Percentiles rank a stretch among this genome's conserved stretches.
These are phyloP conservation scores for Sarocladiaceae sp. DNA, from an alignment of 2,329 filamentous ascomycete genomes.

Conservation along the genomic window DNA sequence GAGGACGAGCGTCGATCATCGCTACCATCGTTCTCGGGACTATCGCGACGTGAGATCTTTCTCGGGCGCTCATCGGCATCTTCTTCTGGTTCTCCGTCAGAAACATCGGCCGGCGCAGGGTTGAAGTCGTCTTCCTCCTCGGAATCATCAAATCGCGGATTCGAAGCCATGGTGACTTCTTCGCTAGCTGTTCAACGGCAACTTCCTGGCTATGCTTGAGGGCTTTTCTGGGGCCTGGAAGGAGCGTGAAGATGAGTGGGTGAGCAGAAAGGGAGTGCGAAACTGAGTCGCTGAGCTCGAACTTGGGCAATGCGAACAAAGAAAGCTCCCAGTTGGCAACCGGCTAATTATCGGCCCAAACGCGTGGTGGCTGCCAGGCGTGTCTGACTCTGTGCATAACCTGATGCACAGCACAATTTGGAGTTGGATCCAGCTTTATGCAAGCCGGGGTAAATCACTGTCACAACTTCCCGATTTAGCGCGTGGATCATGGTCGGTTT, in stretches of 20 bases:
- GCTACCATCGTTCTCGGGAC: slow-evolving; percentile 27
- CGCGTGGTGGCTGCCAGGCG: background rate
- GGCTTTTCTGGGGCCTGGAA: too few relatives aligned
- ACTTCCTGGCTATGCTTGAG: too few relatives aligned
- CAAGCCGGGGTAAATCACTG: too few relatives aligned
- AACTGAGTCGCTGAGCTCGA: background rate
- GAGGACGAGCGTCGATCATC: slow-evolving; percentile 35
- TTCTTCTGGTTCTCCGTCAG: slow-evolving; percentile 52
- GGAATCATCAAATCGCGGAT: slow-evolving; percentile 53
- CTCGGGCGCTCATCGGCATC: slow-evolving; percentile 32
- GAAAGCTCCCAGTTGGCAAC: slow-evolving; percentile 10
- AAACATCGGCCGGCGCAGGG: slow-evolving; percentile 68
- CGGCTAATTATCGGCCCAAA: background rate
- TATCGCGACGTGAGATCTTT: slow-evolving; percentile 5
- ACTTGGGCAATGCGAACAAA: background rate
- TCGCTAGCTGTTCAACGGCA: background rate
- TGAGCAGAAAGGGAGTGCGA: background rate
- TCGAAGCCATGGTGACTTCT: slow-evolving; percentile 39
- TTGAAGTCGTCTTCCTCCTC: slow-evolving; percentile 90
- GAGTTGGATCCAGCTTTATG: background rate
- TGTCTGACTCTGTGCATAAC: slow-evolving; percentile 2
- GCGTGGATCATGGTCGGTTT: background rate
- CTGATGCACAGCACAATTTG: background rate
- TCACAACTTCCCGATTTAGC: too few relatives aligned
- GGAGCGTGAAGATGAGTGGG: background rate